Base-by-base conservation (phyloP, 2,329 filamentous ascomycete species). In the Talaromyces sp. region DNA sequence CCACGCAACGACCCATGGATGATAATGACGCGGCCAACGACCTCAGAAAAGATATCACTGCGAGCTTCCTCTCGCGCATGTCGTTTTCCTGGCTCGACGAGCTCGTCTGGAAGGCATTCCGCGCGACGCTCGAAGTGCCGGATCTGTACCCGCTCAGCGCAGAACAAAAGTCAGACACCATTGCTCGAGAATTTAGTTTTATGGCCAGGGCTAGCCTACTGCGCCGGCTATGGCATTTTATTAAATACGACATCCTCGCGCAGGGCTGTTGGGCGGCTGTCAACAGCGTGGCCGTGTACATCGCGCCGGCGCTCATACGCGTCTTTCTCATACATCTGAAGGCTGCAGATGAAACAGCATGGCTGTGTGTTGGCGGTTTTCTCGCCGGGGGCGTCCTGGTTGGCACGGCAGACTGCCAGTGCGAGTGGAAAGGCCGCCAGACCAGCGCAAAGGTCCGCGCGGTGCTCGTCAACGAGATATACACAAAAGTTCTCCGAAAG, bases 381-480 rank as follows among this genome's bases (percentile, higher is more conserved):
- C 30, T 58, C 6, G 8, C 36, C 33, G 28, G 44, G 2, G 57
- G 57, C n/a, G 47, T 27, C 10, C 15, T 58, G 25, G 27, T 19
- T 22, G 47, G 57, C 47, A 58, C 47, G 9, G 44, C 47, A 6
- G 47, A 51, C 27, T 33, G 57, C n/a, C 57, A 53, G 27, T 36
- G 47, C 25, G 47, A 42, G 10, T 58, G 57, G 57, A 58, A 17
- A 17, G 57, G 57, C 13, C 47, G n/a, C 19, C 47, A 25, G 15
- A 53, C 36, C 15, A 22, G 17, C 9, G 47, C 47, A 5, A 53
- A 53, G 22, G 2, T 58, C 33, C 57, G 57, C 30, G 19, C 57
- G 13, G 27, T 52, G 6, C 17, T 58, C 22, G 25, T 58, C 17
- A 53, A 53, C n/a, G 57, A 58, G n/a, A 58, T 58, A 19, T 58